A percentile compares a stretch with the other conserved stretches of the same genome.
phyloP scores from a whole-genome alignment of 768 basidiomycete genomes.

The Scleroderma bovista region DNA sequence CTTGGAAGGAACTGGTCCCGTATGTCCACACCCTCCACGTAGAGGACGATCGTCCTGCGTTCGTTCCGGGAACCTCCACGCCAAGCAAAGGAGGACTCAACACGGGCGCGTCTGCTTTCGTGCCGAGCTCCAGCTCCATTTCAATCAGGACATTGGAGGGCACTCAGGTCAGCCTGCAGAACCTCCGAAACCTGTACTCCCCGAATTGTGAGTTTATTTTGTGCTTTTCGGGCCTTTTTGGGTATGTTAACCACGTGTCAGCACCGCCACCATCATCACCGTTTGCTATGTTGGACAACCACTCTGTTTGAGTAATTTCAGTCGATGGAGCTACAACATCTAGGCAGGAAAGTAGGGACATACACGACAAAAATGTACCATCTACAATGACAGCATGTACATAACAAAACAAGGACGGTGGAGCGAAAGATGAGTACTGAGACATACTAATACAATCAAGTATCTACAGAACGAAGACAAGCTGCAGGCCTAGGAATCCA shows the following conservation, averaged over 20 bases:
- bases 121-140: conserved; percentile 14
- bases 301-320: conserved; percentile 8
- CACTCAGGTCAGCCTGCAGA: conserved; percentile 9
- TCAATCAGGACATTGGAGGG: conserved; percentile 19
- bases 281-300: conserved; percentile 20
- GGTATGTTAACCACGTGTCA: conserved; percentile 8
- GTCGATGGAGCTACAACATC: not conserved
- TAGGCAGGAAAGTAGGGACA: not conserved
- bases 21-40: conserved; percentile 28
- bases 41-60: conserved; percentile 22
- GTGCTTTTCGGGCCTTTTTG: too few species aligned
- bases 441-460: too few species aligned
- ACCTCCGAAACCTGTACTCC: conserved; percentile 16
- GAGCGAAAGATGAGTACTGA: not conserved
- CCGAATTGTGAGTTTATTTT: conserved; percentile 18
- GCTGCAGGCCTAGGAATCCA: too few species aligned
- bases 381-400: too few species aligned
- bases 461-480: too few species aligned
- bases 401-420: not conserved
- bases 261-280: conserved; percentile 22
- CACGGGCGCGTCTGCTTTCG: conserved; percentile 20
- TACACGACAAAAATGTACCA: too few species aligned
- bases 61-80: conserved; percentile 6
- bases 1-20: conserved; percentile 28
- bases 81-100: conserved; percentile 12